Base-by-base conservation (phyloP, 2,329 filamentous ascomycete species). In the Aaosphaeria arxii region DNA sequence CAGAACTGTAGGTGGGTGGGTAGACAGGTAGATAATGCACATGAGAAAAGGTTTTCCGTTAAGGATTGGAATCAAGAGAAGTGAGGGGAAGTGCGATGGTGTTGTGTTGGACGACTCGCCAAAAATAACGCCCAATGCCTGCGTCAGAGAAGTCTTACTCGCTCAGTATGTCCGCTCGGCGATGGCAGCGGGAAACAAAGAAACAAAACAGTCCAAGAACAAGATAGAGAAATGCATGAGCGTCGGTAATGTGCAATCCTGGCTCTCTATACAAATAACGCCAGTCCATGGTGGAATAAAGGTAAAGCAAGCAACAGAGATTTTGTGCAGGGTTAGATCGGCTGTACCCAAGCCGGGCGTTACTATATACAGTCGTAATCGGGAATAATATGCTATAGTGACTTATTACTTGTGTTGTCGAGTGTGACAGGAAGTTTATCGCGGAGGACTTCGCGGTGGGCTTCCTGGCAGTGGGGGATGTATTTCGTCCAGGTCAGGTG, bases 321-420 rank as follows among this genome's bases (percentile, higher is more conserved):
- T 55, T 57, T 59, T 59, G 54, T 62, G 57, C 56, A 55, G 45
- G 49, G 48, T 52, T 45, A 58, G 45, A 49, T 49, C 40, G 45
- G 49, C 53, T 40, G 47, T 38, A 43, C 41, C 49, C 49, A 54
- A 51, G 48, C 28, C 51, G 50, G 54, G 52, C 50, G 47, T 58
- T 51, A 58, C 51, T 64, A 64, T 64, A 48, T 63, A 64, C 61
- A 64, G 50, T 59, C 57, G 54, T 62, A 41, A 59, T 50, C 45
- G 48, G 17, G 51, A 56, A 53, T 53, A 53, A 55, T 52, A 49
- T 53, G 53, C 42, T 48, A 46, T 33, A 39, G 30, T 43, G 43
- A 48, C 40, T 42, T 49, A 51, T 52, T 58, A 55, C 50, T 24
- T 51, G 31, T 45, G 38, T 46, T 44, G 42, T 55, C 42, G 55